These are phyloP conservation scores for Neurospora sp. DNA, from an alignment of 2,329 filamentous ascomycete species.

Conservation along the genomic window DNA sequence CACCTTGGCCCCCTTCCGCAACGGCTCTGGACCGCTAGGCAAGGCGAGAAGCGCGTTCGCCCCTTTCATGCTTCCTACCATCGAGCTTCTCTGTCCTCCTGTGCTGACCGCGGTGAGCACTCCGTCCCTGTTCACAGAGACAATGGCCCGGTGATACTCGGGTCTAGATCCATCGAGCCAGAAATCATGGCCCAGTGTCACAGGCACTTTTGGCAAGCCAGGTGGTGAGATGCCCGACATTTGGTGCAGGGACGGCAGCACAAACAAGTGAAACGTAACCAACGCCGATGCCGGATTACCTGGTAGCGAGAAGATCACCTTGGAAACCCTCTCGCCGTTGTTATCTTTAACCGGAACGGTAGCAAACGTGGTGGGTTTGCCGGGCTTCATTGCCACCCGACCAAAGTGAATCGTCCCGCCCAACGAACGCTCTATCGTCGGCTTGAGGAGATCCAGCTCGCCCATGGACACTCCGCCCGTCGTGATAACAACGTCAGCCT, in stretches of 20 bases:
- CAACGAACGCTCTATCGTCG: conserved; percentile 81
- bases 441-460: conserved; percentile 91
- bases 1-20: conserved; percentile 60
- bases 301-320: conserved; percentile 79
- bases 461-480: conserved; percentile 97
- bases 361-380: conserved; percentile 95
- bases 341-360: conserved; percentile 63
- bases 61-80: conserved; percentile 77
- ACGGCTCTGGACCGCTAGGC: conserved; percentile 52
- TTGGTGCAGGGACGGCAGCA: conserved; percentile 76
- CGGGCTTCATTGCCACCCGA: conserved; percentile 93
- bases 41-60: conserved; percentile 81
- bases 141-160: conserved; percentile 83
- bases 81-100: conserved; percentile 80
- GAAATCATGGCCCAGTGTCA: conserved; percentile 63
- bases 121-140: conserved; percentile 58
- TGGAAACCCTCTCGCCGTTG: conserved; percentile 46
- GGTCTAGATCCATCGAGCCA: conserved; percentile 63
- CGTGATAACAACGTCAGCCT: conserved; percentile 76
- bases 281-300: conserved; percentile 91
- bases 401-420: conserved; percentile 95
- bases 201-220: conserved; percentile 64
- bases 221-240: conserved; percentile 57
- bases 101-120: conserved; percentile 68
- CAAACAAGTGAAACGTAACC: conserved; percentile 90